Evolutionary conservation across 2,329 filamentous ascomycete genomes (phyloP), one percentile per base, ranked within the genome.

Genomic region (Pestalotiopsis sp.): DNA sequence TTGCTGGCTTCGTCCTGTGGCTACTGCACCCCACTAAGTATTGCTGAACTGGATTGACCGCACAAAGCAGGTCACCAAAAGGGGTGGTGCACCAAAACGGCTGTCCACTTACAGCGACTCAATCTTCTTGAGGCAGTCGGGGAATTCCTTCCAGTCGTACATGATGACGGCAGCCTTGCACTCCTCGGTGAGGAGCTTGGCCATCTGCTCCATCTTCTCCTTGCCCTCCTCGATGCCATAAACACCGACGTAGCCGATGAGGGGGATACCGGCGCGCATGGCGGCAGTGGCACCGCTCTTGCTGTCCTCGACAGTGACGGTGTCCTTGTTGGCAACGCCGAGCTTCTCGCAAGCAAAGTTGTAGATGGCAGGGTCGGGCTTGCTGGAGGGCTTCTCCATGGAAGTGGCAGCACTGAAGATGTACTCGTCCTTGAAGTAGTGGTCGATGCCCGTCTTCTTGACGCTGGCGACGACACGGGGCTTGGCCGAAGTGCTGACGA

Each of bases 301-400:
- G 83, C 88, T 91, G 83, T 94, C 92, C 82, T 94, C 92, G 69
- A 94, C 85, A 6, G 92, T 90, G 61, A 94, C 83, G 70, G 86
- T 90, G 80, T 93, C 89, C 49, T 84, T 81, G 14, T 91, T 84
- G 75, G 88, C 86, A 78, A 91, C 90, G 68, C 88, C 88, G 60
- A 93, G 83, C 76, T 89, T 82, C 79, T 92, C 80, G 78, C 91
- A 89, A 49, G 92, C 90, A 78, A 89, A 85, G 71, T 91, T 81
- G 82, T 94, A 94, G 81, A 94, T 91, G 71, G 90, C 90, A 4
- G 92, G 92, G 80, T 93, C 90, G 13, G 92, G 92, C 84, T 94
- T 94, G 76, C 87, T 90, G 65, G 90, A 91, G n/a, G 91, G 91
- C 70, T 85, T 86, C 71, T 84, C 82, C 73, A 94, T 84, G 45